A percentile compares a stretch with the other conserved stretches of the same genome.
These are phyloP conservation scores for Alternaria consortialis DNA, from an alignment of 2,329 filamentous ascomycete genomes.

Conservation along the genomic window DNA sequence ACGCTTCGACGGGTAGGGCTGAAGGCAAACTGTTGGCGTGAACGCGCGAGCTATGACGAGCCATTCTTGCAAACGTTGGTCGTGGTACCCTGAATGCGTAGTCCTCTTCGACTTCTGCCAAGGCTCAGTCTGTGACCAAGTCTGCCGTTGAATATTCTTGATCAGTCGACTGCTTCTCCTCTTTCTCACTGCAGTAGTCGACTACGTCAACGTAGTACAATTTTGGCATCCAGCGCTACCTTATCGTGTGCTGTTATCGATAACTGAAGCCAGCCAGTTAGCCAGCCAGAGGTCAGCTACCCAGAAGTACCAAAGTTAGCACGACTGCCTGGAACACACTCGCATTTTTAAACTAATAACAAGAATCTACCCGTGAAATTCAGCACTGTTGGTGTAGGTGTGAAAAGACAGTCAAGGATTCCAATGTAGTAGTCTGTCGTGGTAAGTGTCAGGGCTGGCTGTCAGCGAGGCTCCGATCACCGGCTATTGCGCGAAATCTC, in stretches of 20 bases:
- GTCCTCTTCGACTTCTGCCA: background rate
- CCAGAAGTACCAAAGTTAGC: background rate
- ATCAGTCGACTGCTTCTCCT: background rate
- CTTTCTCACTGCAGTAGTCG: background rate
- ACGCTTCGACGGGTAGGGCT: constrained; percentile 11
- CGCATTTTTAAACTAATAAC: background rate
- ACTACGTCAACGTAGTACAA: background rate
- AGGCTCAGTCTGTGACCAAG: background rate
- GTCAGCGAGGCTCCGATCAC: constrained; percentile 3
- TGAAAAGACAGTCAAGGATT: background rate
- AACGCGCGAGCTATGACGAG: background rate
- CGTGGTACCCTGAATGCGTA: background rate
- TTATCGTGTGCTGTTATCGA: background rate
- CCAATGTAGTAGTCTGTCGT: background rate
- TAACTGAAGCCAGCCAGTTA: background rate
- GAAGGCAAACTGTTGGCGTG: constrained; percentile 7
- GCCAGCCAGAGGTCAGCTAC: background rate
- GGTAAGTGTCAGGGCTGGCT: background rate
- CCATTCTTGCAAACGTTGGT: background rate
- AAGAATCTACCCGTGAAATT: background rate
- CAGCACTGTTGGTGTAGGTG: background rate
- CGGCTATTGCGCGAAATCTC: background rate
- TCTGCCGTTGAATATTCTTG: background rate
- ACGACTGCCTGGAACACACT: background rate
- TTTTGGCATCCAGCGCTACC: background rate